A percentile compares a stretch with the other conserved stretches of the same genome.
Evolutionary conservation across 2,329 filamentous ascomycete species (phyloP).

Genomic region (Fusarium sambucinum): DNA sequence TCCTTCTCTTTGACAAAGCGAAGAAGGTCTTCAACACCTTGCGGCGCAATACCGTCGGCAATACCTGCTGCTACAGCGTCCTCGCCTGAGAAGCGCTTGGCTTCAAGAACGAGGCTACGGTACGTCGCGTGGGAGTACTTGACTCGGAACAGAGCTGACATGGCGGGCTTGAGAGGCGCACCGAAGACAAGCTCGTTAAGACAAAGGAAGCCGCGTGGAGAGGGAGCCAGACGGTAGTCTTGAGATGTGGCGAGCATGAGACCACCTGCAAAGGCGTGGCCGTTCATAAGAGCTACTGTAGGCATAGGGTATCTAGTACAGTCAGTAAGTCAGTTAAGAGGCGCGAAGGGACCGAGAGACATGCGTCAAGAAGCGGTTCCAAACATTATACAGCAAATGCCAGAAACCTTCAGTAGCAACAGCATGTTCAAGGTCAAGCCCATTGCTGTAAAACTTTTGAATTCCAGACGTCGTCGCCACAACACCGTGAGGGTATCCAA

Average conservation of each 20-base stretch:
- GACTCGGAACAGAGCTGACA: conserved; percentile 79
- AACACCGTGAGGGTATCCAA: conserved; percentile 75
- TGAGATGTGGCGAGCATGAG: conserved; percentile 85
- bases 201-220: conserved; percentile 77
- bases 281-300: conserved; percentile 81
- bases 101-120: conserved; percentile 78
- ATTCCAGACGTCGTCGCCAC: conserved; percentile 82
- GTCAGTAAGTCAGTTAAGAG: background rate
- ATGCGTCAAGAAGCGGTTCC: conserved; percentile 65
- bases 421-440: conserved; percentile 81
- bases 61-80: conserved; percentile 75
- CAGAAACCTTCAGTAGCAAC: conserved; percentile 71
- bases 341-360: background rate
- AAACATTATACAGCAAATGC: conserved; percentile 72
- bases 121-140: conserved; percentile 71
- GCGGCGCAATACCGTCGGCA: conserved; percentile 73
- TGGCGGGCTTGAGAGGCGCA: conserved; percentile 77
- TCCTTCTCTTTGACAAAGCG: conserved; percentile 69
- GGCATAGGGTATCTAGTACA: conserved; percentile 76
- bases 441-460: conserved; percentile 85
- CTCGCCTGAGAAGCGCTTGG: conserved; percentile 71
- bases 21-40: conserved; percentile 71
- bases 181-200: conserved; percentile 87
- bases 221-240: conserved; percentile 84
- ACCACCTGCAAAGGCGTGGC: conserved; percentile 85